Evolutionary conservation across 305 asterid genomes (phyloP).

Genomic region (Solanum hybrid): DNA sequence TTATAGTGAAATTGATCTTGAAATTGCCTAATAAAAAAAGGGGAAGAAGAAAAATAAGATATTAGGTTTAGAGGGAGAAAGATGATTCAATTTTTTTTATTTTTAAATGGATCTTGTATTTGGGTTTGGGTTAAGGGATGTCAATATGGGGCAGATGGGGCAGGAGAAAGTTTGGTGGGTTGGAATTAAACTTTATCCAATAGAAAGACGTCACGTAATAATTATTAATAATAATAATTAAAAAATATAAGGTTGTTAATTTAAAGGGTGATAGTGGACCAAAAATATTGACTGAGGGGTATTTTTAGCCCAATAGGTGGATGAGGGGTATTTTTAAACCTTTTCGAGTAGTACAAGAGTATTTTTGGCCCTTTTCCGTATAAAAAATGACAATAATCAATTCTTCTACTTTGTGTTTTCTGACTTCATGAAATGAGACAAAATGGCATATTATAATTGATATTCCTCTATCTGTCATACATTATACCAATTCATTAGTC

Average conservation of each 20-base stretch:
- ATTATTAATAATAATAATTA: too few relatives aligned
- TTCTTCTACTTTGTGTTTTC: background rate
- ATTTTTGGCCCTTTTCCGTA: too few relatives aligned
- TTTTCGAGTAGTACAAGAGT: accelerated
- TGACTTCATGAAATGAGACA: background rate
- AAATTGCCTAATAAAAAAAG: background rate
- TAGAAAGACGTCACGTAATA: too few relatives aligned
- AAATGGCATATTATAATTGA: background rate
- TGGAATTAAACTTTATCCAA: too few relatives aligned
- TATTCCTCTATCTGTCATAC: background rate
- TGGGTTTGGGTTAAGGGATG: background rate
- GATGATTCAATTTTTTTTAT: background rate
- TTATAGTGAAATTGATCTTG: background rate
- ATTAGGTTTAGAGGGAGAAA: background rate
- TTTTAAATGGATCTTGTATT: background rate
- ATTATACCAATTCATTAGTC: background rate
- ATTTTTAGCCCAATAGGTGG: too few relatives aligned
- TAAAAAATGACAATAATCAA: too few relatives aligned
- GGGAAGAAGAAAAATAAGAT: background rate
- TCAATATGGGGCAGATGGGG: too few relatives aligned
- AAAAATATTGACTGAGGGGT: accelerated
- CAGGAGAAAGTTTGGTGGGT: too few relatives aligned
- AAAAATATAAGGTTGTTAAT: too few relatives aligned
- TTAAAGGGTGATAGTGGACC: too few relatives aligned
- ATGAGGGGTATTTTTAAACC: too few relatives aligned